Evolutionary conservation across 2,329 filamentous ascomycete species (phyloP).

Genomic region (Myotisia sp.): DNA sequence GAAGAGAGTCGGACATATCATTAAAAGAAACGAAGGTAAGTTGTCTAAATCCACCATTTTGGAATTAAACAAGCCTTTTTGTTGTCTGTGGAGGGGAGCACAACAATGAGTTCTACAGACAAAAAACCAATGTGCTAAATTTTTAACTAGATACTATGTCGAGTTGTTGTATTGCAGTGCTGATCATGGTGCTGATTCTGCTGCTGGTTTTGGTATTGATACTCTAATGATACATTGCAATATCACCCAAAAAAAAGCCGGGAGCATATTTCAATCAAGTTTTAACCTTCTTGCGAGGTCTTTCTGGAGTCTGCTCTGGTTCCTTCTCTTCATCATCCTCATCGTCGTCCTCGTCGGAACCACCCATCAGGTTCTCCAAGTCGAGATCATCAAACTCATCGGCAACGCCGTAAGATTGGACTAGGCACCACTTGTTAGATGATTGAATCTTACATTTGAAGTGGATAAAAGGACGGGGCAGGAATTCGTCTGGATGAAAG

Average conservation of each 20-base stretch:
- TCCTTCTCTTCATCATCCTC: conserved; percentile 34
- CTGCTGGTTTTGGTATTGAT: conserved; percentile 63
- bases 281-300: conserved; percentile 17
- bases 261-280: conserved; percentile 6
- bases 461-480: neutral
- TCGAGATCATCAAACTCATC: conserved; percentile 41
- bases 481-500: neutral
- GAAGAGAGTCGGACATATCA: conserved; percentile 71
- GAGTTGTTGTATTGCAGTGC: conserved; percentile 76
- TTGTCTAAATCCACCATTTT: conserved; percentile 17
- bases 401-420: conserved; percentile 56
- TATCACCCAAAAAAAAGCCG: neutral
- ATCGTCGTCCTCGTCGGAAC: conserved; percentile 32
- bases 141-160: conserved; percentile 48
- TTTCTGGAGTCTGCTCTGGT: conserved; percentile 27
- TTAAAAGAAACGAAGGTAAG: conserved; percentile 78
- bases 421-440: conserved; percentile 28
- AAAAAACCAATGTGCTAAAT: conserved; percentile 13
- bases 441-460: conserved; percentile 1
- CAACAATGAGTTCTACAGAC: too few species aligned
- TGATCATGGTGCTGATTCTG: conserved; percentile 80
- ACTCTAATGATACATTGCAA: conserved; percentile 34
- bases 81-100: conserved; percentile 9
- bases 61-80: too few species aligned
- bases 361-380: conserved; percentile 36